Evolutionary conservation across 805 yeast genomes (phyloP), one percentile per base, ranked within the genome.

Genomic region (Diddensiella caesifluorescens): DNA sequence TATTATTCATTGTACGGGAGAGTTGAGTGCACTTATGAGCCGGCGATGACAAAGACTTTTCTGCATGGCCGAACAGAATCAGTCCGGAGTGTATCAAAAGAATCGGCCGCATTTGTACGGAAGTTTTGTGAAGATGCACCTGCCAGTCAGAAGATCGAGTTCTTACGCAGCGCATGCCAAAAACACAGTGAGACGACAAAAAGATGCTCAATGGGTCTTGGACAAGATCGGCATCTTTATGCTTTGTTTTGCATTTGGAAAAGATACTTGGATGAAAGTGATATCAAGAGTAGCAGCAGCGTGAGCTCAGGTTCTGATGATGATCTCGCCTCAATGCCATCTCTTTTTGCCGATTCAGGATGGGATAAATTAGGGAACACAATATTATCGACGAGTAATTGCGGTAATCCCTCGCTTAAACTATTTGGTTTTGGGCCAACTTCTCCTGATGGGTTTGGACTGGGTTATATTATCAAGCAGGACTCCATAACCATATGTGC

Each of bases 11-110:
- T 88, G 28, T 88, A 88, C 59, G 96, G 97, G 37, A 84, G 83
- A 57, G 90, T 87, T 29, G 97, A 87, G 62, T 84, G 94, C 50
- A 86, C 95, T 4, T 88, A 88, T 60, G 97, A 88, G 64, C 97
- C 97, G 1, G 95, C 95, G 5, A 88, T 88, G 97, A 89, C 96
- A 3, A 88, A 88, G 61, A 69, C 69, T 45, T 88, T 80, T 59
- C 72, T 81, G 49, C 95, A 88, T 58, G 97, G 96, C 7, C 74
- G 97, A 60, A 88, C 97, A 1, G 97, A 88, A 62, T 95, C 95
- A 3, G 79, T 88, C 42, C 71, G 96, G 55, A 75, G 95, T 0
- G 96, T 88, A 3, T 79, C 90, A 4, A 70, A 75, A 52, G 86
- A 86, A 57, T 81, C 92, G 0, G 83, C 83, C 56, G 69, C 74